These are phyloP conservation scores for Eleusine coracana DNA, from an alignment of 176 grass and related monocot species.

Conservation along the genomic window DNA sequence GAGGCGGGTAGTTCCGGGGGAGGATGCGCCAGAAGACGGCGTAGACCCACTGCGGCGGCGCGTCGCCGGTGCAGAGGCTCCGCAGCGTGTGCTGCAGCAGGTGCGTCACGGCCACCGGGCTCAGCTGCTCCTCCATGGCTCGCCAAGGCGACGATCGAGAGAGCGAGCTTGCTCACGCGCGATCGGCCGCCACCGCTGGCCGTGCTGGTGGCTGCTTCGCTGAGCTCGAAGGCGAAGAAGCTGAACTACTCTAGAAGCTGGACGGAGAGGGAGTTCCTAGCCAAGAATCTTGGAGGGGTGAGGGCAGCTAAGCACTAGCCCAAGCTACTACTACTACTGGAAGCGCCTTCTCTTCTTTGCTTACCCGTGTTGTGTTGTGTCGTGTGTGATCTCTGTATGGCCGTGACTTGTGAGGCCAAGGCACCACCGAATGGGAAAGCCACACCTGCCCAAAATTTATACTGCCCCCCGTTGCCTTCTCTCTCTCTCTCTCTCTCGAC, in stretches of 20 bases:
- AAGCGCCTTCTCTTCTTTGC: background rate
- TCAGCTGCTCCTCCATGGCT: constrained; percentile 82
- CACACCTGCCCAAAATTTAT: constrained; percentile 69
- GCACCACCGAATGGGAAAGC: constrained; percentile 54
- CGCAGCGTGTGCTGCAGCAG: constrained; percentile 91
- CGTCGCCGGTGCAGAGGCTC: constrained; percentile 76
- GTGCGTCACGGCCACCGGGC: constrained; percentile 85
- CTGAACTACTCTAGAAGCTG: background rate
- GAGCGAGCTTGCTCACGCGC: background rate
- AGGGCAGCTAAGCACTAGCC: background rate
- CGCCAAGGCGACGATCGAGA: background rate
- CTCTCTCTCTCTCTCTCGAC: constrained; percentile 11
- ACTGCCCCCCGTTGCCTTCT: background rate
- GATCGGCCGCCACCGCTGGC: background rate
- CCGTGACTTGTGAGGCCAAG: constrained; percentile 58
- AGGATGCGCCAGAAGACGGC: constrained; percentile 95
- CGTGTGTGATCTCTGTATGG: constrained; percentile 39
- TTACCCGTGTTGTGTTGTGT: background rate
- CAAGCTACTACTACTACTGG: background rate
- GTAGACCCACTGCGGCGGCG: constrained; percentile 76
- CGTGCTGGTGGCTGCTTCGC: background rate
- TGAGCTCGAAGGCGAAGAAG: background rate
- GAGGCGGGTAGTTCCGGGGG: constrained; percentile 87
- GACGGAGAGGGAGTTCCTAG: background rate
- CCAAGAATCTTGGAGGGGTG: constrained; percentile 14